Evolutionary conservation across 2,329 filamentous ascomycete genomes (phyloP), one percentile per base, ranked within the genome.

Genomic region (Ophiostoma ulmi): DNA sequence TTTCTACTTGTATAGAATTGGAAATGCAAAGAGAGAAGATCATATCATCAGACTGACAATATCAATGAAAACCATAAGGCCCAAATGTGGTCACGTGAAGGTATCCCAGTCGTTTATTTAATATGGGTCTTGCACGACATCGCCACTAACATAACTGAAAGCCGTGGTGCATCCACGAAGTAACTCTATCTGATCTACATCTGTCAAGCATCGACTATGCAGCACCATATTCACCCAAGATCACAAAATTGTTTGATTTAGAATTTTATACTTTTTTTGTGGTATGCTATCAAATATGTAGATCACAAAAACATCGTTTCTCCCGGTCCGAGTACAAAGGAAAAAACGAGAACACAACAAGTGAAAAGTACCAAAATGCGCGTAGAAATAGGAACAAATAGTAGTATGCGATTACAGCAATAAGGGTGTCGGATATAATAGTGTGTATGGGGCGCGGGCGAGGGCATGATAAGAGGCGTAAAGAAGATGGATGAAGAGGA

Each of bases 191-290:
- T 39, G 7, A 39, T 14, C 31, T 17, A 44, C 41, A 17, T 44
- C 41, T 17, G 11, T 48, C 13, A 48, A 44, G 39, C 39, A 44
- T 44, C 31, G 31, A 31, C 4, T 31, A 3, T 31, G 2, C 31
- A 31, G 2, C 31, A 31, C 38, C 38, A 39, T 39, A 39, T 17
- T 48, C 0, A 48, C 4, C 3, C n/a, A 5, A 22, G 13, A 5
- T 63, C 31, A 63, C 58, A 63, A 5, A 8, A 36, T 20, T 31
- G n/a, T 44, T 35, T 44, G 36, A 13, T n/a, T 38, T 65, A 26
- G n/a, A 65, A 65, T 69, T 61, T 44, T 69, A 61, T 44, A 69
- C 36, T 69, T 64, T 44, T 48, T 69, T 69, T 35, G 22, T 39
- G 58, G 17, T 63, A 64, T 48, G 22, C 68, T 64, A 65, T 65